A percentile compares a stretch with the other conserved stretches of the same genome.
phyloP scores from a whole-genome alignment of 164 flowering plant genomes.

The Nelumbo lutea region DNA sequence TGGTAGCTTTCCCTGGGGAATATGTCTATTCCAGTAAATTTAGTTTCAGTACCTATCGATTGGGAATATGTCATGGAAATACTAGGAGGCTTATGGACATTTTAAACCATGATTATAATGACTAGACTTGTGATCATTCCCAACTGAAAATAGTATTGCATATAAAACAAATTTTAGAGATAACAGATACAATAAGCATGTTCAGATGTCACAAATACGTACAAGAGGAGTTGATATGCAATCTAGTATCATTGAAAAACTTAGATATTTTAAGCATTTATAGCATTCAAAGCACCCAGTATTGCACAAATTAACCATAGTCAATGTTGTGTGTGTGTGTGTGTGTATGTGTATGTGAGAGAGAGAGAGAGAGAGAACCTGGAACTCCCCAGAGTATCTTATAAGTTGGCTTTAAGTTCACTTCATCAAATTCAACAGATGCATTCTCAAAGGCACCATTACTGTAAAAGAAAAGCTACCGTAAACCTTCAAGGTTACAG shows the following conservation, averaged over 20 bases:
- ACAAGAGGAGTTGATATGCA: not conserved
- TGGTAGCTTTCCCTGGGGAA: no score
- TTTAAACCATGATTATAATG: no score
- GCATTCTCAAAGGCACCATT: slow-evolving; percentile 85
- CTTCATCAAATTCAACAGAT: slow-evolving; percentile 95
- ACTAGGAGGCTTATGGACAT: no score
- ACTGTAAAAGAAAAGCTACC: slow-evolving; percentile 34
- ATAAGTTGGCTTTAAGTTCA: slow-evolving; percentile 81
- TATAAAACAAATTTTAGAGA: no score
- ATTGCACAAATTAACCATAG: not conserved
- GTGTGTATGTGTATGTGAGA: not conserved
- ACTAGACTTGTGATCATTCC: no score
- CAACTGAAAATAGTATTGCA: no score
- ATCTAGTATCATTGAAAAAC: not conserved
- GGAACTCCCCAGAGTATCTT: slow-evolving; percentile 94
- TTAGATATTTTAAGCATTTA: not conserved
- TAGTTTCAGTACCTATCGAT: no score
- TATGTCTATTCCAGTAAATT: no score
- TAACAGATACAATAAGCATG: no score
- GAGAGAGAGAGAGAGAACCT: slow-evolving; percentile 40
- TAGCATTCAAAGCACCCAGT: not conserved
- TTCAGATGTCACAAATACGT: no score
- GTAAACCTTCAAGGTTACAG: slow-evolving; percentile 7
- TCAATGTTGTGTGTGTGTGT: not conserved
- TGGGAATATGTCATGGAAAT: no score